Evolutionary conservation across 148 eudicot genomes (phyloP), one percentile per base, ranked within the genome.

Genomic region (Amaranthus hypochondriacus): DNA sequence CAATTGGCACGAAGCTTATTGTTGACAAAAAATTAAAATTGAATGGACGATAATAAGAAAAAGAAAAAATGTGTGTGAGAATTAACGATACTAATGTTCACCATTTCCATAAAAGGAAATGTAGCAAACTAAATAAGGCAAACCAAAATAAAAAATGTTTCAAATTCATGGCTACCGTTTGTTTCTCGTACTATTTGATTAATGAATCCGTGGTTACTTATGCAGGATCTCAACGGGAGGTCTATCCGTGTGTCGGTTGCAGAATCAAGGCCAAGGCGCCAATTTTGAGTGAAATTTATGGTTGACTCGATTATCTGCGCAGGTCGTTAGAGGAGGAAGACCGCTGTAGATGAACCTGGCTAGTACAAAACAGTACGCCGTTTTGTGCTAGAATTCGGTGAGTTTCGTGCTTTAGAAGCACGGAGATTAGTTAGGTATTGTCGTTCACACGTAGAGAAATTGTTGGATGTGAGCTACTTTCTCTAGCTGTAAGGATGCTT

Each of bases 171-270:
- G 56, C 49, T 48, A 10, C 13, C 7, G 9, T 50, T 48, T 62
- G 15, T 74, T 69, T 3, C 28, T 18, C 15, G 7, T 9, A 63
- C 51, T 55, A 70, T 28, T 58, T 18, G 51, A 21, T 39, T 69
- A 50, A 67, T 14, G 18, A 14, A 55, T 15, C 52, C 12, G 0
- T 47, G 43, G 6, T 74, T 21, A 11, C 58, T 77, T 48, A 61
- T 86, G 81, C 85, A 94, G 98, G 98, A 94, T 75, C 79, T 94
- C 4, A 75, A 83, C 49, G 98, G 98, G 28, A 84, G 98, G 82
- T 50, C 83, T 67, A 94, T 94, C 63, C 89, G 98, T 68, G 97
- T 94, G 42, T 83, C 85, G 70, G 79, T 76, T 65, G 98, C 98
- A 39, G 98, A 89, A 84, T 81, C 89, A 62, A 91, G 88, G 70